A percentile compares a stretch with the other conserved stretches of the same genome.
These are phyloP conservation scores for Cladosporium velox DNA, from an alignment of 2,329 filamentous ascomycete genomes.

Conservation along the genomic window DNA sequence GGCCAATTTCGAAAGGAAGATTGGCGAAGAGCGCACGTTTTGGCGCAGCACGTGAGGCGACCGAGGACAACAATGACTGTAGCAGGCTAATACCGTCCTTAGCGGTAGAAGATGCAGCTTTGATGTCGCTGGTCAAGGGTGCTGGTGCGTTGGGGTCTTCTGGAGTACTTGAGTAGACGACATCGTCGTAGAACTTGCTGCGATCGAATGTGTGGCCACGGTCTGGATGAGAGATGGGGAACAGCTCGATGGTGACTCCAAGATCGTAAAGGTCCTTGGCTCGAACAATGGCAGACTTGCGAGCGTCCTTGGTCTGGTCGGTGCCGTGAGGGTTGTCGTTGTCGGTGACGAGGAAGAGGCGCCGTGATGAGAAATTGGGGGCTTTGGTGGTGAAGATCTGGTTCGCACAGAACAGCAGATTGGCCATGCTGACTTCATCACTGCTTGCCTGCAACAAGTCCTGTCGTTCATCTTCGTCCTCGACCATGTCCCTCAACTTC, in stretches of 20 bases:
- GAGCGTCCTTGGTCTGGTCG: conserved; percentile 63
- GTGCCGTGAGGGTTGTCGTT: conserved; percentile 80
- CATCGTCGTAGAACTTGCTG: conserved; percentile 90
- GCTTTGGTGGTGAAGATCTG: conserved; percentile 95
- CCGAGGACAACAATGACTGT: conserved; percentile 77
- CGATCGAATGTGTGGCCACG: conserved; percentile 69
- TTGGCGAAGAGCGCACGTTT: conserved; percentile 85
- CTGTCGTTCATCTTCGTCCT: conserved; percentile 73
- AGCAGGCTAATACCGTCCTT: conserved; percentile 77
- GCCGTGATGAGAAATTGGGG: conserved; percentile 86
- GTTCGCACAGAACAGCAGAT: conserved; percentile 90
- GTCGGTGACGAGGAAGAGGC: conserved; percentile 95
- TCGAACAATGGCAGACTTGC: conserved; percentile 76
- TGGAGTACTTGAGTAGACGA: conserved; percentile 77
- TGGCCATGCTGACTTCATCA: conserved; percentile 77
- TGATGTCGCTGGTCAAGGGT: conserved; percentile 55
- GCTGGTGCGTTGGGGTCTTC: conserved; percentile 68
- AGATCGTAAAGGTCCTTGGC: conserved; percentile 95
- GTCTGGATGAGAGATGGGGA: conserved; percentile 75
- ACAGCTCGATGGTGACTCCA: conserved; percentile 87
- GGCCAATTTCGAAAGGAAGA: conserved; percentile 83
- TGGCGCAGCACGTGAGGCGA: conserved; percentile 86
- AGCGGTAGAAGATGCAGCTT: conserved; percentile 60
- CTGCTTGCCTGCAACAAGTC: conserved; percentile 69
- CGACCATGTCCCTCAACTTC: conserved; percentile 70